These are phyloP conservation scores for Nigrospora oryzae DNA, from an alignment of 2,329 filamentous ascomycete genomes.

Conservation along the genomic window DNA sequence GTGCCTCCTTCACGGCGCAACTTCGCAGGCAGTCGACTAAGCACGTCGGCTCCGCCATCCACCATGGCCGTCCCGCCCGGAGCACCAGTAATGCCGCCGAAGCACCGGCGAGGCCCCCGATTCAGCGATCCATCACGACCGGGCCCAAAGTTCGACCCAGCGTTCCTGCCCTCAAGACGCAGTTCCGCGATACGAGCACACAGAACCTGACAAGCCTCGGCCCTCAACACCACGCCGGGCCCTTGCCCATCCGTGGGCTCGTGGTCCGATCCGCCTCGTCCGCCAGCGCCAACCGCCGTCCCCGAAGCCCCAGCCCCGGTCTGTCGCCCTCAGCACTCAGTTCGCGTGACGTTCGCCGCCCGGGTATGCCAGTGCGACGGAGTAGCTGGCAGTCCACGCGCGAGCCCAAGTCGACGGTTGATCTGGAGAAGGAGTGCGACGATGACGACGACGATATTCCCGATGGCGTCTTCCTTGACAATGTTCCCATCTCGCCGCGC, in stretches of 20 bases:
- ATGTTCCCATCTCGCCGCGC: slow-evolving; percentile 73
- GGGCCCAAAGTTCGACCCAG: slow-evolving; percentile 28
- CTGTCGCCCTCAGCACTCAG: slow-evolving; percentile 28
- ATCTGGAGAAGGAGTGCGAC: slow-evolving; percentile 69
- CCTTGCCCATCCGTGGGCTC: slow-evolving; percentile 23
- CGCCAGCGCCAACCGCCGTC: slow-evolving; percentile 27
- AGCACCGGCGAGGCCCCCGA: slow-evolving; percentile 17
- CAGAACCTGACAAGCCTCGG: slow-evolving; percentile 23
- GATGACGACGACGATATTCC: slow-evolving; percentile 72
- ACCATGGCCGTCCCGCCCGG: slow-evolving; percentile 5
- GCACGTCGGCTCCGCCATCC: slow-evolving; percentile 17
- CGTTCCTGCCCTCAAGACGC: slow-evolving; percentile 35
- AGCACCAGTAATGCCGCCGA: slow-evolving; percentile 14
- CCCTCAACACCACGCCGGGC: slow-evolving; percentile 17
- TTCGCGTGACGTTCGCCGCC: slow-evolving; percentile 23
- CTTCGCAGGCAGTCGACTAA: slow-evolving; percentile 24
- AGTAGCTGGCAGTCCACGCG: slow-evolving; percentile 65
- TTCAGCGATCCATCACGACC: slow-evolving; percentile 22
- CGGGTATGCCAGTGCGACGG: slow-evolving; percentile 34
- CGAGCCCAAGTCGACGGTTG: slow-evolving; percentile 57
- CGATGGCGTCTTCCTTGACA: slow-evolving; percentile 71
- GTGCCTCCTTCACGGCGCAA: slow-evolving; percentile 34
- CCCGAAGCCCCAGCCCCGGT: slow-evolving; percentile 43
- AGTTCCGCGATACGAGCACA: slow-evolving; percentile 36
- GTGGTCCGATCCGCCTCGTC: slow-evolving; percentile 30